phyloP scores from a whole-genome alignment of 805 yeast genomes.

The Zygosaccharomyces bisporus region DNA sequence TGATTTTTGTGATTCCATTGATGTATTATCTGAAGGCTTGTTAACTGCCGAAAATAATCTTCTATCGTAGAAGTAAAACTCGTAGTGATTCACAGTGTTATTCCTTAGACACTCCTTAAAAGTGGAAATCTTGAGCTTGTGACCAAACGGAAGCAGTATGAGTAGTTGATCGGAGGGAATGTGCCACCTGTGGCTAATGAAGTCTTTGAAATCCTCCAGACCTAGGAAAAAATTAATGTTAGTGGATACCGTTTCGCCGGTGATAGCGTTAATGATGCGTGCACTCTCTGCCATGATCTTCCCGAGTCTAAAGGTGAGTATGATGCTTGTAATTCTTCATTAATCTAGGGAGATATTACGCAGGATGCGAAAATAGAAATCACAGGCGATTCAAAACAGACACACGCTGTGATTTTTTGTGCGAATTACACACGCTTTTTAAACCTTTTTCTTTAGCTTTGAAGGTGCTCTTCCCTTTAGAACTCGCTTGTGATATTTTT shows the following conservation, averaged over 20 bases:
- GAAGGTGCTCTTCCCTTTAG: background rate
- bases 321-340: conserved; percentile 1
- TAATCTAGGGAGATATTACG: too few relatives aligned
- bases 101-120: conserved; percentile 32
- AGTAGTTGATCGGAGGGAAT: conserved; percentile 44
- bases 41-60: conserved; percentile 44
- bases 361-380: too few relatives aligned
- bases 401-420: too few relatives aligned
- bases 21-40: conserved; percentile 15
- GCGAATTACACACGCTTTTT: background rate
- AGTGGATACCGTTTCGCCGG: conserved; percentile 40
- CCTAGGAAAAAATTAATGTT: conserved; percentile 40
- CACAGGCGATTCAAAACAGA: too few relatives aligned
- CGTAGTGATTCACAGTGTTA: conserved; percentile 40
- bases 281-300: conserved; percentile 15
- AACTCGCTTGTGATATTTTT: background rate
- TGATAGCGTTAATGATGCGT: conserved; percentile 40
- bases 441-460: background rate
- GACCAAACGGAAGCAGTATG: conserved; percentile 62
- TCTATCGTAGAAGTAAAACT: conserved; percentile 62
- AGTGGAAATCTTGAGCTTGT: conserved; percentile 46
- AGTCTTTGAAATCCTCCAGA: conserved; percentile 42
- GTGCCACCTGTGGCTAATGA: conserved; percentile 40
- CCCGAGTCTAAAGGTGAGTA: conserved; percentile 2
- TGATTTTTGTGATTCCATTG: background rate